Base-by-base conservation (phyloP, 805 yeast species). In the Kuraishia piskuri region DNA sequence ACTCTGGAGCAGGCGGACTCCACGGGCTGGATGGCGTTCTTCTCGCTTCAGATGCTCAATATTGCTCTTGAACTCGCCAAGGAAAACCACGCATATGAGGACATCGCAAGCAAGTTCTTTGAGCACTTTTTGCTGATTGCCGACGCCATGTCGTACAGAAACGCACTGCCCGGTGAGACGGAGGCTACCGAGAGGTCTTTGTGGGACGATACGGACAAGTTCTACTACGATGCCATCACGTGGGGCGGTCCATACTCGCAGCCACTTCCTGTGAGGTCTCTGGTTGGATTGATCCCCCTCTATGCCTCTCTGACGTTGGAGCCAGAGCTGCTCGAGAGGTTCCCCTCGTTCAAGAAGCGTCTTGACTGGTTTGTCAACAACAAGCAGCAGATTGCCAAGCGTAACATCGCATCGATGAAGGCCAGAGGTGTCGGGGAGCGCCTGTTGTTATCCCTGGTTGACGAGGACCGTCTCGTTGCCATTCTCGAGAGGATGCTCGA, bases 11-110 rank as follows among this genome's bases (percentile, higher is more conserved):
- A 90, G 69, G 96, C 97, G 0, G 97, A 90, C 69, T 87, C 96
- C 17, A 91, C 97, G 10, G 97, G 97, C 25, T 90, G 97, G 97
- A 88, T 90, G 94, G 97, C 96, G 0, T 90, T 92, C 72, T 90
- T 86, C 71, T 80, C 87, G 26, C 75, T 91, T 62, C 91, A 87
- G 65, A 90, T 90, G 97, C 78, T 91, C 69, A 90, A 89, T 68
- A 91, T 91, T 65, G 91, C 97, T 0, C 76, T 90, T 57, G 97
- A 91, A 68, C 78, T 90, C 61, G 92, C 97, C 21, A 89, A 87
- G 66, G 82, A 84, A 50, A 83, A 89, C 58, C 83, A 88, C 0
- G 94, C 88, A 20, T 91, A 91, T 70, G 96, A 90, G 70, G 94
- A 90, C 67, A 88, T 90, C 68, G 97, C 97, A 2, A 86, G 95